Percentiles rank a stretch among this genome's conserved stretches.
Evolutionary conservation across 768 basidiomycete genomes (phyloP).

Genomic region (Tricholoma sp.): DNA sequence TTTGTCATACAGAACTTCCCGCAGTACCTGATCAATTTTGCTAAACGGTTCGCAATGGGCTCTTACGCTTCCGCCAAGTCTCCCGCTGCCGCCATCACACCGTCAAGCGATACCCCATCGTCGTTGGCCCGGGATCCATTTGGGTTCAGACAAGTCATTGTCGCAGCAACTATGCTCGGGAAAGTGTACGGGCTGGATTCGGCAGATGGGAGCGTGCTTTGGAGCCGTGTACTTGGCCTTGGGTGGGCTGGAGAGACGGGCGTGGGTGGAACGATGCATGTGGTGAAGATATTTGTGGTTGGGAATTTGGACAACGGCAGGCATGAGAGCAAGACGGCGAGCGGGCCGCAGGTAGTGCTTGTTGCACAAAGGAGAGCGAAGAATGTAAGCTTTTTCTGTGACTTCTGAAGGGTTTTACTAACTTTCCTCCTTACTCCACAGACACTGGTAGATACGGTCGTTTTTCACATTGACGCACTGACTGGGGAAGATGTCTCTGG

Average conservation of each 20-base stretch:
- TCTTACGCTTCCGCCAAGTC: conserved; percentile 51
- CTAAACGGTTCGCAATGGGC: conserved; percentile 65
- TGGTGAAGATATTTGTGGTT: conserved; percentile 56
- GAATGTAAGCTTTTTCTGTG: conserved; percentile 42
- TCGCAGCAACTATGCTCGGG: conserved; percentile 64
- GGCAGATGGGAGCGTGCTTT: conserved; percentile 68
- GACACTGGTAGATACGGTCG: conserved; percentile 62
- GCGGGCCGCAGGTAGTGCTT: conserved; percentile 55
- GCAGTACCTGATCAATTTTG: conserved; percentile 59
- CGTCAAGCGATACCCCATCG: conserved; percentile 10
- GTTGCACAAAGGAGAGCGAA: conserved; percentile 56
- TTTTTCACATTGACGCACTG: conserved; percentile 75
- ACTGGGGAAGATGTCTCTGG: conserved; percentile 56
- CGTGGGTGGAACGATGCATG: conserved; percentile 50
- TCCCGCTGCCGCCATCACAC: conserved; percentile 23
- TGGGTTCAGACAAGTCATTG: conserved; percentile 81
- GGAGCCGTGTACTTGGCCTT: conserved; percentile 73
- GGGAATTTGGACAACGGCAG: conserved; percentile 39
- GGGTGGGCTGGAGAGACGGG: conserved; percentile 48
- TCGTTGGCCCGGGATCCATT: conserved; percentile 65
- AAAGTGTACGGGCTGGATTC: conserved; percentile 83
- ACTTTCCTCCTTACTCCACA: conserved; percentile 18
- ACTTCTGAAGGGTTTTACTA: not conserved
- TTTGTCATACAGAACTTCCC: conserved; percentile 57
- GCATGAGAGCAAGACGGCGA: conserved; percentile 2